Conservation (phyloP, 257 asterid genomes). For the Fraxinus quadrangulata region DNA sequence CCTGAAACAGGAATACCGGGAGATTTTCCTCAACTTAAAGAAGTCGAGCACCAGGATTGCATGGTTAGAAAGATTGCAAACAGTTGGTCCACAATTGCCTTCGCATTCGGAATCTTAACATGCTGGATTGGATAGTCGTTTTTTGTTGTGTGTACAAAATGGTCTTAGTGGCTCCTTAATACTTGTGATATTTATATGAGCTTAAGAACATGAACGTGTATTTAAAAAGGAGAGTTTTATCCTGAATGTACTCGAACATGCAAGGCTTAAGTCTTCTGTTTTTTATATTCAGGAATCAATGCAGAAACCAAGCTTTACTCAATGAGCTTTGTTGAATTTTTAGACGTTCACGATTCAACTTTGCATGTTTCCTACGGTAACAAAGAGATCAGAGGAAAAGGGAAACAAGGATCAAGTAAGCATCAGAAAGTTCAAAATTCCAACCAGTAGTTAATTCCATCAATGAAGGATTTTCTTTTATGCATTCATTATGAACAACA, state of each 20-base stretch:
- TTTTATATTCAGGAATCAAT: background rate
- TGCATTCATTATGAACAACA: background rate
- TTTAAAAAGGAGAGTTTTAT: background rate
- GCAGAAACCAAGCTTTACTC: background rate
- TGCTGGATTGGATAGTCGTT: background rate
- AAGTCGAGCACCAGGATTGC: constrained; percentile 36
- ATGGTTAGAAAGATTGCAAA: constrained; percentile 37
- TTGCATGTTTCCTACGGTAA: background rate
- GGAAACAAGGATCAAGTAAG: background rate
- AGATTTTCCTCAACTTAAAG: constrained; percentile 41
- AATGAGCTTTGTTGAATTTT: background rate
- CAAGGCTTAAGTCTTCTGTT: background rate
- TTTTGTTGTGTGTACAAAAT: background rate
- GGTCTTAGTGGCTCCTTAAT: background rate
- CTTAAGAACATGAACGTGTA: background rate
- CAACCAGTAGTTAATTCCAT: background rate
- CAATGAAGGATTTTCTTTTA: background rate
- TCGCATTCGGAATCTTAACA: constrained; percentile 12
- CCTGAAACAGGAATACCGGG: constrained; percentile 40
- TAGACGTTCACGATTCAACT: background rate
- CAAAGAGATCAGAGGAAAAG: background rate
- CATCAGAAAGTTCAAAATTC: background rate
- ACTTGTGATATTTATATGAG: background rate
- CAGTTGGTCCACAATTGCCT: constrained; percentile 32
- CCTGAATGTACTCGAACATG: background rate